Percentiles rank a stretch among this genome's conserved stretches.
Conservation (phyloP, 2,329 filamentous ascomycete species). For the Cladosporium sphaerospermum region DNA sequence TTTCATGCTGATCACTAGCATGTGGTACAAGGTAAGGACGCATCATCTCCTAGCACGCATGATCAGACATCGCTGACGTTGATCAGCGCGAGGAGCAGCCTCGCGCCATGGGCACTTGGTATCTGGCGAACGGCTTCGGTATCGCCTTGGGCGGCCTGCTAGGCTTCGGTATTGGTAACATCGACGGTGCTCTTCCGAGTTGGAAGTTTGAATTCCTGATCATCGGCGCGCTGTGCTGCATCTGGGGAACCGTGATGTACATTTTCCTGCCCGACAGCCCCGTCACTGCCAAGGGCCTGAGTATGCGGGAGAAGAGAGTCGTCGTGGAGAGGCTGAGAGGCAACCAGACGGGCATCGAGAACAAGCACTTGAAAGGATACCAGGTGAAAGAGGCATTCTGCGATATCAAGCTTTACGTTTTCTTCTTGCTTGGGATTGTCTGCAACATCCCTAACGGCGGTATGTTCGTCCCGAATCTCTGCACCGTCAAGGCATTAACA, state of each 20-base stretch:
- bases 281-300: constrained; percentile 48
- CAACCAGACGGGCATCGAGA: constrained; percentile 53
- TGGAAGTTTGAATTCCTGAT: constrained; percentile 65
- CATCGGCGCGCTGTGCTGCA: constrained; percentile 49
- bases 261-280: constrained; percentile 38
- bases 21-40: constrained; percentile 43
- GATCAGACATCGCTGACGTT: not conserved
- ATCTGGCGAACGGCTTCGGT: constrained; percentile 53
- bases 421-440: constrained; percentile 47
- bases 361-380: constrained; percentile 48
- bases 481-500: no score
- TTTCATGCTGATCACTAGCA: constrained; percentile 59
- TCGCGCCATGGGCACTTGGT: constrained; percentile 54
- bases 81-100: constrained; percentile 57
- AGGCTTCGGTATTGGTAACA: constrained; percentile 56
- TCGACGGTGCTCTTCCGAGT: constrained; percentile 49
- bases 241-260: constrained; percentile 53
- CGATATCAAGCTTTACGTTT: constrained; percentile 55
- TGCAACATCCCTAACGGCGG: constrained; percentile 50
- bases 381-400: constrained; percentile 52
- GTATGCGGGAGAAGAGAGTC: constrained; percentile 46
- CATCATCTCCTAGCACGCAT: no score
- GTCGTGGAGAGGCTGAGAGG: constrained; percentile 50
- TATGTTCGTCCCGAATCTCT: constrained; percentile 36
- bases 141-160: constrained; percentile 53